Evolutionary conservation across 1,139 yeast genomes (phyloP), one percentile per base, ranked within the genome.

Genomic region (Torulaspora pretoriensis): DNA sequence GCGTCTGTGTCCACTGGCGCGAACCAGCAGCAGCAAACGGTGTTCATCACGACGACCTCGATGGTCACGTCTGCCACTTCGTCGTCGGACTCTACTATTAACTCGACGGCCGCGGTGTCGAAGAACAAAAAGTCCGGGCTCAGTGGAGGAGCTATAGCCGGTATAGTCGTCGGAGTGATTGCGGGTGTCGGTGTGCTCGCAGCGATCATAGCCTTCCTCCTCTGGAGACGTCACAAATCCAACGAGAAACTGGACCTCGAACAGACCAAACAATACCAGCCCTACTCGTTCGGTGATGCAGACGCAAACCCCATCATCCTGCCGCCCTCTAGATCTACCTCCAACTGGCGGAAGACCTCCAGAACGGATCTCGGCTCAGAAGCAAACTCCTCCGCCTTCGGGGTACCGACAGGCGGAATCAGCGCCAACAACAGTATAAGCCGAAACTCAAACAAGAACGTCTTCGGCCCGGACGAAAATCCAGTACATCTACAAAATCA

Each of bases 121-220:
- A 24, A 42, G 5, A 36, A 48, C 22, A 59, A 54, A 12, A 43
- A 53, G 12, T 33, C 46, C 8, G 45, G 48, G 12, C 50, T 78
- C 31, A 71, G 80, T 5, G 73, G 75, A 5, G 92, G 92, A 17
- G 82, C 82, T n/a, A 80, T 81, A 52, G 89, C 83, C 1, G 90
- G 89, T 38, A 77, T 81, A 9, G 86, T 78, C 1, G 72, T 83
- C 40, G 89, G 89, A n/a, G 69, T 73, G 1, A 68, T 81, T 1
- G 70, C 70, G 5, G 88, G 86, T 37, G 71, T 70, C 0, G 57
- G 70, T 1, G 28, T 59, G 2, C 42, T 78, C 14, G 68, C 67
- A 0, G 64, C 65, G 2, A n/a, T 49, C 6, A 51, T 70, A 7
- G 51, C 75, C 4, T 55, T 75, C 38, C 69, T 78, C 55, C 66